Base-by-base conservation (phyloP, 352 stramenopile genomes). In the Pythium rishiriense region DNA sequence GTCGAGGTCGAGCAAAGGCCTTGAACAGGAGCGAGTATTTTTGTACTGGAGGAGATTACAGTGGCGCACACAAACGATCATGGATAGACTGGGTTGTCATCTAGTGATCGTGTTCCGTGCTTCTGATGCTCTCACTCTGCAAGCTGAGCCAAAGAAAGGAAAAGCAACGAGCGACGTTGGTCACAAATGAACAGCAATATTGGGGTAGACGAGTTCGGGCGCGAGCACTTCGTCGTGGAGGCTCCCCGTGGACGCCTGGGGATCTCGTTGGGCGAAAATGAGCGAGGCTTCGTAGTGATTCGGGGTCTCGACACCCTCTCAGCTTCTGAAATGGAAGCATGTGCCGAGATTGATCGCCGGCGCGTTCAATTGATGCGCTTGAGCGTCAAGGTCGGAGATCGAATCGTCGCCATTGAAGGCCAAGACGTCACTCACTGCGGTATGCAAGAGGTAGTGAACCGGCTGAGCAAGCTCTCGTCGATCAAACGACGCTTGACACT, bases 191-290 rank as follows among this genome's bases (percentile, higher is more conserved):
- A 77, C 31, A 28, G 41, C 6, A 25, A 68, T 19, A 62, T 58
- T 45, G 62, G 74, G 10, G 49, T 82, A 3, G 78, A 84, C 26
- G 71, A 79, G 33, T 80, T 87, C 39, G 78, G 78, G 12, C 78
- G 78, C 33, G 69, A 81, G 39, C 70, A 78, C 48, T 84, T 84
- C 43, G 64, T 73, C 9, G 70, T 83, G 8, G 71, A 82, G 59
- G 76, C 76, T 0, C 73, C 76, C 2, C 70, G 75, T 17, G 80
- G 78, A 10, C 76, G 75, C 0, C 63, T 90, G n/a, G 78, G 80
- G 14, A 72, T 90, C 39, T 78, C 76, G 31, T 66, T 90, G 7
- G 65, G 74, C 25, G 80, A 90, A 54, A 81, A 70, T 26, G 76
- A 83, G 0, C 51, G 55, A 3, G 78, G 70, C 1, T 81, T 77